Conservation (phyloP, 1,284 basidiomycete species). For the Apiotrichum mycotoxinovorans region DNA sequence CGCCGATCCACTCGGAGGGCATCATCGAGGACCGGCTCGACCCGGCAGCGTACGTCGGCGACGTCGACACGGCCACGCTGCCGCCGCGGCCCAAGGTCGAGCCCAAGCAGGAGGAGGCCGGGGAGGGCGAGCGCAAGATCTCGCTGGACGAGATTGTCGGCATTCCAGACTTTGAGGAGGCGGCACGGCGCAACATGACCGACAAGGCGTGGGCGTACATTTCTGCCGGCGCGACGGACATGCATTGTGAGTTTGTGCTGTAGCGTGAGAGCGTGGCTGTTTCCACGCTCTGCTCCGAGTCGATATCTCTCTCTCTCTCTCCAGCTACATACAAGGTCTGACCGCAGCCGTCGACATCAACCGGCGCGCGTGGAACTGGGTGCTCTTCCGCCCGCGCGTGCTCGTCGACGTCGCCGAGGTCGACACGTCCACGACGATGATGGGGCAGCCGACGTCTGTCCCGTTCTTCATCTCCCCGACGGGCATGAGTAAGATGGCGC, state of each 20-base stretch:
- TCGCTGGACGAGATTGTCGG: conserved; percentile 45
- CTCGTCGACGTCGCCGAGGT: conserved; percentile 43
- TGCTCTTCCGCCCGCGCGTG: conserved; percentile 48
- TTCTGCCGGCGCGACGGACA: conserved; percentile 47
- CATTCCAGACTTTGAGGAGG: conserved; percentile 48
- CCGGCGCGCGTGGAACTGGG: conserved; percentile 40
- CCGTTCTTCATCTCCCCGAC: conserved; percentile 50
- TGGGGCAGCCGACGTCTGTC: conserved; percentile 40
- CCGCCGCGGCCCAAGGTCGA: conserved; percentile 2
- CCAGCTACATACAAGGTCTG: no score
- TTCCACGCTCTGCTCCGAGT: no score
- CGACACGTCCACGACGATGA: conserved; percentile 41
- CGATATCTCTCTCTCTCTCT: not conserved
- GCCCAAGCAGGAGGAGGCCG: conserved; percentile 10
- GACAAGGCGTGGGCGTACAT: conserved; percentile 50
- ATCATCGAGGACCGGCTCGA: conserved; percentile 45
- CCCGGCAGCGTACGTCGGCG: conserved; percentile 27
- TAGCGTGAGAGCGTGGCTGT: no score
- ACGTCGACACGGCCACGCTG: conserved; percentile 33
- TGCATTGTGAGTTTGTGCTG: conserved; percentile 37
- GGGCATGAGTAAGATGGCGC: conserved; percentile 50
- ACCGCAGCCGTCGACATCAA: conserved; percentile 41
- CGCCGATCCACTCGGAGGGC: conserved; percentile 46
- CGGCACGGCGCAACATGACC: conserved; percentile 39
- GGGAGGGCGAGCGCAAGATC: conserved; percentile 24